Base-by-base conservation (phyloP, 1,284 basidiomycete species). In the Irpex rosettiformis region DNA sequence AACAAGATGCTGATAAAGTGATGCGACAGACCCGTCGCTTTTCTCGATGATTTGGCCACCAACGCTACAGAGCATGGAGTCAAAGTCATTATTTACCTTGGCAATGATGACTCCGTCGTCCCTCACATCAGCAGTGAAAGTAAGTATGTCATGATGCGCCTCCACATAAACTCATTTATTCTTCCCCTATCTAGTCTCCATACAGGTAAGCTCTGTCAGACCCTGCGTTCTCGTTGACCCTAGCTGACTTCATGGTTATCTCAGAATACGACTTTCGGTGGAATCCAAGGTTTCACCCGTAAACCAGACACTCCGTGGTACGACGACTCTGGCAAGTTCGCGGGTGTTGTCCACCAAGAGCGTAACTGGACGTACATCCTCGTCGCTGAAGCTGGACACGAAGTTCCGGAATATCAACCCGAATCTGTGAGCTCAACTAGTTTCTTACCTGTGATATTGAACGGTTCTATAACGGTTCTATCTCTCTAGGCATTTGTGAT, bases 241-340 rank as follows among this genome's bases (percentile, higher is more conserved):
- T 13, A 59, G 58, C 3, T 30, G 66, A 68, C 51, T 62, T 66
- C 54, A 3, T 47, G 27, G 24, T 8, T 48, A n/a, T n/a, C n/a
- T 16, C 58, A 88, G 84, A 90, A 90, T 63, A 88, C 84, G 7
- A 88, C 88, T 0, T 90, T 89, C 64, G 86, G 87, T 30, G 86
- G 84, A 11, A 84, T 84, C 45, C 86, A 83, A 69, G 88, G 88
- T 2, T 90, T 89, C 67, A 82, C 84, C 3, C 75, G 80, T 51
- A 78, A 80, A 59, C 88, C 88, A 0, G 78, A 83, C 1, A 89
- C 88, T 0, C 80, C 83, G 0, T 90, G 85, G 83, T 75, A 70
- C 56, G 81, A 84, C 57, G 84, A 87, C 58, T 67, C 69, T 1
- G 82, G 83, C 24, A 74, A 82, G 49, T 80, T 84, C 60, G 86